Evolutionary conservation across 2,329 filamentous ascomycete genomes (phyloP).

Genomic region (Fusarium miscanthi): DNA sequence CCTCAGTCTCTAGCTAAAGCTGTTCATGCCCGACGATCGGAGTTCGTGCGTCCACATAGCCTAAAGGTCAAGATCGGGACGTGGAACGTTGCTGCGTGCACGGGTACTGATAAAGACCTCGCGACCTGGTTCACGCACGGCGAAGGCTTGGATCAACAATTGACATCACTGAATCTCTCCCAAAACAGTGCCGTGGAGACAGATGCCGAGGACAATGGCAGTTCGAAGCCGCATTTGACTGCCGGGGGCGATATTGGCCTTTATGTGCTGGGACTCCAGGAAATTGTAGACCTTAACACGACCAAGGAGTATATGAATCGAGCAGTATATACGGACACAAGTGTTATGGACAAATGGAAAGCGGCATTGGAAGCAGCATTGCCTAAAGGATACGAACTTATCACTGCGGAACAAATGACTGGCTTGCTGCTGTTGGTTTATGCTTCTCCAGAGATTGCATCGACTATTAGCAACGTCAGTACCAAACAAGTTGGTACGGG

Average conservation of each 20-base stretch:
- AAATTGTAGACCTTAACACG: conserved; percentile 87
- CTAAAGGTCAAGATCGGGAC: conserved; percentile 90
- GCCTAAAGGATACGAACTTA: conserved; percentile 78
- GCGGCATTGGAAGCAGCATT: conserved; percentile 77
- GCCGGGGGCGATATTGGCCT: conserved; percentile 80
- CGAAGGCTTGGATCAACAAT: conserved; percentile 72
- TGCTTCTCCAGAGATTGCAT: conserved; percentile 79
- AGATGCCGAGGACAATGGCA: conserved; percentile 48
- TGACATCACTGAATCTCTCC: conserved; percentile 66
- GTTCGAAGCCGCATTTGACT: conserved; percentile 56
- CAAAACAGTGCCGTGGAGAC: conserved; percentile 52
- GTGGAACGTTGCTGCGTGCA: conserved; percentile 92
- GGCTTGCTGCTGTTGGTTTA: conserved; percentile 88
- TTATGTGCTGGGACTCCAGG: conserved; percentile 91
- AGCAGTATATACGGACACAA: conserved; percentile 75
- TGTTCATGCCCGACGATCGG: conserved; percentile 77
- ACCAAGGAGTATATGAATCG: conserved; percentile 80
- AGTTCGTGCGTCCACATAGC: conserved; percentile 80
- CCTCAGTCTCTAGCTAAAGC: conserved; percentile 71
- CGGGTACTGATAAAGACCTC: conserved; percentile 88
- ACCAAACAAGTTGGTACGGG: conserved; percentile 88
- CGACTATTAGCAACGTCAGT: conserved; percentile 83
- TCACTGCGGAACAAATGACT: conserved; percentile 86
- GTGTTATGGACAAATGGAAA: conserved; percentile 82
- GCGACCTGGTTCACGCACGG: conserved; percentile 88